These are phyloP conservation scores for Leucoagaricus sp. DNA, from an alignment of 1,284 basidiomycete species.

Conservation along the genomic window DNA sequence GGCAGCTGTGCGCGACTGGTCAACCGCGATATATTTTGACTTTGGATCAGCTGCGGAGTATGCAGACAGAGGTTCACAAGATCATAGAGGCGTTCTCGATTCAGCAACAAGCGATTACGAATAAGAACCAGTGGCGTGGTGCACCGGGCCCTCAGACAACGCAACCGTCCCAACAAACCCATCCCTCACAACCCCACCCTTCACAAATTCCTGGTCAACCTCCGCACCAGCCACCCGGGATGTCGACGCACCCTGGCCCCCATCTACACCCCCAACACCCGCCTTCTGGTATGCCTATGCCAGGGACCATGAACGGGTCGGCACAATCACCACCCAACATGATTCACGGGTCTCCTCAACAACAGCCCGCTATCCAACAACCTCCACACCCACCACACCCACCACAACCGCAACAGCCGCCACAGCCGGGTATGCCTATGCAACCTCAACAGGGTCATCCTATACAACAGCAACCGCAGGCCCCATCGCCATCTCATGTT, in stretches of 20 bases:
- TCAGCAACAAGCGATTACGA: conserved; percentile 28
- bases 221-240: background rate
- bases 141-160: background rate
- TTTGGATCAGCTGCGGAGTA: conserved; percentile 43
- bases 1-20: conserved; percentile 40
- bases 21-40: conserved; percentile 54
- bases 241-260: conserved; percentile 3
- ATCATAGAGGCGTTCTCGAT: conserved; percentile 40
- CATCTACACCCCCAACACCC: conserved; percentile 4
- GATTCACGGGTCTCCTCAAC: conserved; percentile 27
- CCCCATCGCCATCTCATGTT: conserved; percentile 9
- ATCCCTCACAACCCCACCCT: conserved; percentile 19
- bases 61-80: conserved; percentile 47
- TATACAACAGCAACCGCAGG: conserved; percentile 17
- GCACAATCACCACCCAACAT: conserved; percentile 18
- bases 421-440: conserved; percentile 21
- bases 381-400: conserved; percentile 21
- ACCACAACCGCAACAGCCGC: conserved; percentile 20
- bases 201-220: conserved; percentile 2
- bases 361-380: conserved; percentile 25
- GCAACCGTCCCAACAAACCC: conserved; percentile 33
- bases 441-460: conserved; percentile 17
- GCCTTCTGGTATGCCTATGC: conserved; percentile 2
- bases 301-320: conserved; percentile 9
- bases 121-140: conserved; percentile 17